phyloP scores from a whole-genome alignment of 2,329 filamentous ascomycete genomes.

The Colletotrichum cuscutae region DNA sequence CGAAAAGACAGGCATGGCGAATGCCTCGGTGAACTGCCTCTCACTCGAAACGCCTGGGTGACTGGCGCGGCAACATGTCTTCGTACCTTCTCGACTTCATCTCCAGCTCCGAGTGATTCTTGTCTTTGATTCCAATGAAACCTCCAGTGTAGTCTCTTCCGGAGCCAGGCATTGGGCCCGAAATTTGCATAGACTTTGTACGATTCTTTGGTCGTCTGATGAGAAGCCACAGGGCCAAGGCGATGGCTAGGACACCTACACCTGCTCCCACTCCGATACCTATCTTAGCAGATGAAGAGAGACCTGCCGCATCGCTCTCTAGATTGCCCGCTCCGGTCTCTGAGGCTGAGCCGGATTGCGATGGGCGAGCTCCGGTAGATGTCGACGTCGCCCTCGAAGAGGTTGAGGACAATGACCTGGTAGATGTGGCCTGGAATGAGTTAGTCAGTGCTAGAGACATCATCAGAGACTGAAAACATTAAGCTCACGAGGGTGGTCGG shows the following conservation, averaged over 20 bases:
- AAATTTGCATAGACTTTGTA: constrained; percentile 55
- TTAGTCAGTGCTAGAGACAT: neutral
- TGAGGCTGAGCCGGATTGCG: constrained; percentile 12
- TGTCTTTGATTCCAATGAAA: constrained; percentile 31
- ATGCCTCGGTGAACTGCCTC: neutral
- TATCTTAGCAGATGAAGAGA: constrained; percentile 57
- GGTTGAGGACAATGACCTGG: constrained; percentile 14
- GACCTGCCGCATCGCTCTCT: constrained; percentile 38
- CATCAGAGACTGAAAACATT: neutral
- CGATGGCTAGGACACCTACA: constrained; percentile 52
- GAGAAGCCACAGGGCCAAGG: constrained; percentile 51
- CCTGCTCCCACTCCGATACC: constrained; percentile 61
- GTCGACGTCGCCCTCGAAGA: constrained; percentile 30
- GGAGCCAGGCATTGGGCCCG: constrained; percentile 60
- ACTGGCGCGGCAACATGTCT: constrained; percentile 64
- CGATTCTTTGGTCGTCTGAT: constrained; percentile 46
- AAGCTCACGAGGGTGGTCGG: constrained; percentile 23
- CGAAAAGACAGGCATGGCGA: neutral
- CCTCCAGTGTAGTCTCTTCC: constrained; percentile 46
- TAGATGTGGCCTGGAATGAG: neutral
- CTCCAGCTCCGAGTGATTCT: constrained; percentile 57
- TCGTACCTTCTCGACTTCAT: constrained; percentile 65
- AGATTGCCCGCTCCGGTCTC: neutral
- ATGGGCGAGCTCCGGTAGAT: constrained; percentile 21
- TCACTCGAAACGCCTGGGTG: constrained; percentile 55